phyloP scores from a whole-genome alignment of 2,329 filamentous ascomycete species.

The Diaporthe eres region DNA sequence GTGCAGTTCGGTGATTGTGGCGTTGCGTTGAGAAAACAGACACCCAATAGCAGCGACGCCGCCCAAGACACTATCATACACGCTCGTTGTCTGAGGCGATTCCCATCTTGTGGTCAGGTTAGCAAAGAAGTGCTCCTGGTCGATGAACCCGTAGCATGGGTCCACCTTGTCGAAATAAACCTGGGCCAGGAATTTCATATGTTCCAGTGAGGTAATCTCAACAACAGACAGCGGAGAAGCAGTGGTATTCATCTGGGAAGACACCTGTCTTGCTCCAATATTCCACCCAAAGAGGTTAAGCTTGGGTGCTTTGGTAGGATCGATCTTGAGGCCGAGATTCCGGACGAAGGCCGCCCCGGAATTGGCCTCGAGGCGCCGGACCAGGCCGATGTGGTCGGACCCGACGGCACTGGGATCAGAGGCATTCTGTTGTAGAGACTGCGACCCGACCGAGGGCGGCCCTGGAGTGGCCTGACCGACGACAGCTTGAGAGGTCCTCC shows the following conservation, averaged over 20 bases:
- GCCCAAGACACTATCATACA: constrained; percentile 64
- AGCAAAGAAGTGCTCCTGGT: constrained; percentile 50
- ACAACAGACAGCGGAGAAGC: constrained; percentile 54
- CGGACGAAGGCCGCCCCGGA: constrained; percentile 70
- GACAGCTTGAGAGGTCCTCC: constrained; percentile 13
- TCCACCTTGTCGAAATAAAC: constrained; percentile 69
- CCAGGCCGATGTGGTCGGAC: constrained; percentile 45
- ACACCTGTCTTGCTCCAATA: constrained; percentile 48
- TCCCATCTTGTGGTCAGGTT: constrained; percentile 53
- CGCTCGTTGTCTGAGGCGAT: constrained; percentile 47
- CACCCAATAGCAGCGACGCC: constrained; percentile 69
- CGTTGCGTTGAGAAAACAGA: constrained; percentile 62
- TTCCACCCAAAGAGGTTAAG: constrained; percentile 72
- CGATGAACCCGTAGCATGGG: constrained; percentile 65
- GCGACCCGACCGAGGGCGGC: constrained; percentile 8
- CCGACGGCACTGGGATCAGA: constrained; percentile 34
- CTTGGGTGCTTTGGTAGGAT: constrained; percentile 66
- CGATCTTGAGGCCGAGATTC: constrained; percentile 65
- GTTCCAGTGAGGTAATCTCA: constrained; percentile 60
- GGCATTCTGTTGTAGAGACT: neutral
- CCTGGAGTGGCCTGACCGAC: constrained; percentile 24
- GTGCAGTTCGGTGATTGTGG: constrained; percentile 58
- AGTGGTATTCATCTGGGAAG: constrained; percentile 46
- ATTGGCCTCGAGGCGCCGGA: constrained; percentile 67
- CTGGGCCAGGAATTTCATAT: constrained; percentile 60